phyloP scores from a whole-genome alignment of 2,329 filamentous ascomycete species.

The Microthyrium microscopicum region DNA sequence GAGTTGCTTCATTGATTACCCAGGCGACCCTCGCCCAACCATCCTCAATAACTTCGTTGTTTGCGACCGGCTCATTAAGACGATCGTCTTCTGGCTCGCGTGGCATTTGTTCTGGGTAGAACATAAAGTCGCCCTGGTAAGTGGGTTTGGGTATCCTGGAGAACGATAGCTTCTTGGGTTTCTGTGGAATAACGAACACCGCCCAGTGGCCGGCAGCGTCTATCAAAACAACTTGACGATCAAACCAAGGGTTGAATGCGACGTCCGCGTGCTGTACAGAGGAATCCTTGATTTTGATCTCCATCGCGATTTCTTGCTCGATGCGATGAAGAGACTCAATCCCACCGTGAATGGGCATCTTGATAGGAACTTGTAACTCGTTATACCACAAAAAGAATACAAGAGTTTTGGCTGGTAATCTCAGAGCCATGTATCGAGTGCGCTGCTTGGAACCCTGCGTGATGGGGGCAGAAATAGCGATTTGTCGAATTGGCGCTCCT shows the following conservation, averaged over 20 bases:
- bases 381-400: too few species aligned
- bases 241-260: constrained; percentile 44
- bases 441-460: constrained; percentile 7
- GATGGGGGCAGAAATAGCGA: constrained; percentile 31
- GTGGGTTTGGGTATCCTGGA: too few species aligned
- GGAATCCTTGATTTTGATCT: neutral
- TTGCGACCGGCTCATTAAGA: neutral
- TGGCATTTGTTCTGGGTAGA: too few species aligned
- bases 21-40: constrained; percentile 35
- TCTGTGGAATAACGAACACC: constrained; percentile 40
- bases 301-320: constrained; percentile 26
- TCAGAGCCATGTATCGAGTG: too few species aligned
- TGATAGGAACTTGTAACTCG: too few species aligned
- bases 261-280: constrained; percentile 39
- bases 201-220: constrained; percentile 51
- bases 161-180: constrained; percentile 19
- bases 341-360: too few species aligned
- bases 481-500: constrained; percentile 35
- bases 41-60: constrained; percentile 17
- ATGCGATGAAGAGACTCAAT: too few species aligned
- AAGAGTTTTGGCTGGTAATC: too few species aligned
- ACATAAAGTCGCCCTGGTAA: too few species aligned
- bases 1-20: constrained; percentile 28
- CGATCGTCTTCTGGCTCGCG: constrained; percentile 1
- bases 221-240: constrained; percentile 47